A percentile compares a stretch with the other conserved stretches of the same genome.
Conservation (phyloP, 2,329 filamentous ascomycete genomes). For the Grosmannia serpens region DNA sequence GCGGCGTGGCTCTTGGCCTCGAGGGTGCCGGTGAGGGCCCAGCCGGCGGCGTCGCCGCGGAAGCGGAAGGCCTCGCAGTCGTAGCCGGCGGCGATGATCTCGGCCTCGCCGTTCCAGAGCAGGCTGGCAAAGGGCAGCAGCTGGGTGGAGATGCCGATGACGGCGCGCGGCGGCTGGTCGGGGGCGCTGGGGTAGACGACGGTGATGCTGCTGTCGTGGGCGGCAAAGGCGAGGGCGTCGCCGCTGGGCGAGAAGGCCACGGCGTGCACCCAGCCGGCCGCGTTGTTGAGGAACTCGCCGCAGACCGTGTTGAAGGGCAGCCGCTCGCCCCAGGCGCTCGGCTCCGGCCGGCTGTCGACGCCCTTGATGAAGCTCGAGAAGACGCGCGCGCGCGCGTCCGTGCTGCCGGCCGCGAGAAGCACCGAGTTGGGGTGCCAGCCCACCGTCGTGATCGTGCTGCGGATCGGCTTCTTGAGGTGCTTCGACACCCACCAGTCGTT, state of each 20-base stretch:
- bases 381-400: constrained; percentile 89
- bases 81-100: constrained; percentile 92
- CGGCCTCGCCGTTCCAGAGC: constrained; percentile 81
- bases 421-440: constrained; percentile 98
- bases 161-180: constrained; percentile 81
- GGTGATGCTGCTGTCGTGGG: constrained; percentile 93
- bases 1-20: constrained; percentile 57
- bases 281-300: constrained; percentile 91
- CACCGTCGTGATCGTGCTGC: constrained; percentile 89
- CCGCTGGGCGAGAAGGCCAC: constrained; percentile 89
- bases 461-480: constrained; percentile 97
- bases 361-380: constrained; percentile 96
- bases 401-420: constrained; percentile 87
- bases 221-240: constrained; percentile 83
- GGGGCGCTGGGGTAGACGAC: constrained; percentile 89
- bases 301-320: constrained; percentile 98
- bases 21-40: constrained; percentile 72
- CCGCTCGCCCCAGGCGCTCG: constrained; percentile 86
- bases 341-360: constrained; percentile 73
- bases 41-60: constrained; percentile 64
- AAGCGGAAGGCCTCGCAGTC: constrained; percentile 86
- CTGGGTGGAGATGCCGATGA: constrained; percentile 82
- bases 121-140: constrained; percentile 85
- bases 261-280: constrained; percentile 91
- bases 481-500: constrained; percentile 99